Base-by-base conservation (phyloP, 2,329 filamentous ascomycete genomes). In the Neurospora sp. region DNA sequence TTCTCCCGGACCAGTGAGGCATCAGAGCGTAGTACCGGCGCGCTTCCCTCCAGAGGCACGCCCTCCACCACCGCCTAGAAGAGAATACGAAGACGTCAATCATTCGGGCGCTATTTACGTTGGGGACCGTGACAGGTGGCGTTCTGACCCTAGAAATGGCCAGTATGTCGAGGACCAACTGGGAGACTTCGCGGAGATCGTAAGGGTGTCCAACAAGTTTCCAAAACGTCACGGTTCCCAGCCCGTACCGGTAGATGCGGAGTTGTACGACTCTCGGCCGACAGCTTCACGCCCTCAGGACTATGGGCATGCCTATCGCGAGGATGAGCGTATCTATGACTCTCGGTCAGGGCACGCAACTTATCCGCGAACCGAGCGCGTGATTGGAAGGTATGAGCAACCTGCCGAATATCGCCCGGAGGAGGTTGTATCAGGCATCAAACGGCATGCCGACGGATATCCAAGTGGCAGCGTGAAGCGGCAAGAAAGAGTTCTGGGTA, bases 121-220 rank as follows among this genome's bases (percentile, higher is more conserved):
- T 23, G 70, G 68, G 38, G 67, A 69, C 23, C 68, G 68, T 28
- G 43, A 70, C 23, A 38, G 33, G 15, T 69, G 66, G n/a, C 62
- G 67, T 38, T 33, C 10, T 43, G 70, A 72, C 10, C 13, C 66
- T 3, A 67, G 68, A 33, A 69, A 36, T 23, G 69, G 68, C 46
- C 67, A 66, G 19, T 70, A 69, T 9, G 68, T 72, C 17, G 70
- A 74, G 17, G 66, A 67, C 15, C 38, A 70, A 38, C 69, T 62
- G 28, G 67, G 46, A 36, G 71, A 74, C 42, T 71, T 69, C 43
- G 70, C 69, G 3, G 70, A 76, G 17, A 73, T 76, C 43, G 72
- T 76, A 19, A 71, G 73, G 42, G 74, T 76, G 10, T 70, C 72
- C 9, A 73, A 75, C 68, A 74, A 73, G 58, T 76, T 76, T 43